Conservation (phyloP, 805 yeast genomes). For the Candida ulmi region DNA sequence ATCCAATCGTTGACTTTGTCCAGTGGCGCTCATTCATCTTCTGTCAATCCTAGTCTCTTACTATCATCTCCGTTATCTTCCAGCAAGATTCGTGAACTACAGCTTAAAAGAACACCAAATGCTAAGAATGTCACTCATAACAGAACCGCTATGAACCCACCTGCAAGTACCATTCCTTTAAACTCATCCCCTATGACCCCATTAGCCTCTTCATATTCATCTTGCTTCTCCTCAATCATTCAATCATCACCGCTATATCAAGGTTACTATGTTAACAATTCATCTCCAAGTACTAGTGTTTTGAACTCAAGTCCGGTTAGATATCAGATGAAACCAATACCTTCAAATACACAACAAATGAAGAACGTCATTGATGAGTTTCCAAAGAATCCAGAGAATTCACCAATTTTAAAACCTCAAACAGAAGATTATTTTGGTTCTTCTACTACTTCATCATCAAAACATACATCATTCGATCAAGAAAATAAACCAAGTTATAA, state of each 20-base stretch:
- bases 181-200: slow-evolving; percentile 24
- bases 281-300: slow-evolving; percentile 16
- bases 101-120: not conserved
- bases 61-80: slow-evolving; percentile 23
- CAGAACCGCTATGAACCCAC: slow-evolving; percentile 1
- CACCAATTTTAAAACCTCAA: slow-evolving; percentile 12
- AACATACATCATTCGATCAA: not conserved
- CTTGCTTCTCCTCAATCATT: slow-evolving; percentile 24
- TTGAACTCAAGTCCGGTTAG: slow-evolving; percentile 20
- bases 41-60: slow-evolving; percentile 21
- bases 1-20: slow-evolving; percentile 13
- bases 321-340: slow-evolving; percentile 20
- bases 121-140: not conserved
- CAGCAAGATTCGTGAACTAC: slow-evolving; percentile 3
- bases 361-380: slow-evolving; percentile 9
- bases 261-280: slow-evolving; percentile 20
- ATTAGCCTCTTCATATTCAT: slow-evolving; percentile 12
- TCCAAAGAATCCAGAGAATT: slow-evolving; percentile 18
- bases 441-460: not conserved
- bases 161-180: slow-evolving; percentile 1
- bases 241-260: slow-evolving; percentile 26
- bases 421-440: not conserved
- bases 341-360: not conserved
- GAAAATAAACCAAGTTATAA: slow-evolving; percentile 6
- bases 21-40: slow-evolving; percentile 1